phyloP scores from a whole-genome alignment of 345 rosid genomes.

The Gynandropsis gynandra region DNA sequence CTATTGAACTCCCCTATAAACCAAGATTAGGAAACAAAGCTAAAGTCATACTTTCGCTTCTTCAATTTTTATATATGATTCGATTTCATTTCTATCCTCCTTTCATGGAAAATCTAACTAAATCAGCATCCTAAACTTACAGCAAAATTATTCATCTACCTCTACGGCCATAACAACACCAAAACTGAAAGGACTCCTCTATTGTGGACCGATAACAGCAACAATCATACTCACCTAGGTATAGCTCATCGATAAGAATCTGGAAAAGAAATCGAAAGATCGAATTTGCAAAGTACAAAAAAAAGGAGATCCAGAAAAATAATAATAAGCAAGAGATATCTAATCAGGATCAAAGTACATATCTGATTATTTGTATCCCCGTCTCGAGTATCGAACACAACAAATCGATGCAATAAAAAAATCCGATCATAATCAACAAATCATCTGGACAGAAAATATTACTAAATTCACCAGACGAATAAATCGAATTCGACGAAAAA shows the following conservation, averaged over 20 bases:
- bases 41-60: no score
- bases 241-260: conserved; percentile 4
- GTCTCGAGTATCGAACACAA: neutral
- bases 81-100: no score
- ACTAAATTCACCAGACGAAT: conserved; percentile 11
- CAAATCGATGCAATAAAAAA: neutral
- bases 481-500: conserved; percentile 12
- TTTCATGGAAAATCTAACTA: no score
- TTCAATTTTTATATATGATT: no score
- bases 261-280: conserved; percentile 10
- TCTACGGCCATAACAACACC: no score
- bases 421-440: conserved; percentile 9
- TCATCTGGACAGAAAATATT: neutral
- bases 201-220: no score
- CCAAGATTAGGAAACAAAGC: no score
- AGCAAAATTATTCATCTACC: no score
- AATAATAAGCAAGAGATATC: conserved; percentile 10
- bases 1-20: no score
- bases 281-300: neutral
- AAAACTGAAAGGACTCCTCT: no score
- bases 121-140: no score
- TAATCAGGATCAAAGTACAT: conserved; percentile 13
- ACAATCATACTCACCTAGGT: no score
- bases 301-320: conserved; percentile 17
- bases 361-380: conserved; percentile 4